A percentile compares a stretch with the other conserved stretches of the same genome.
These are phyloP conservation scores for Coniochaeta prunicola DNA, from an alignment of 2,329 filamentous ascomycete genomes.

Conservation along the genomic window DNA sequence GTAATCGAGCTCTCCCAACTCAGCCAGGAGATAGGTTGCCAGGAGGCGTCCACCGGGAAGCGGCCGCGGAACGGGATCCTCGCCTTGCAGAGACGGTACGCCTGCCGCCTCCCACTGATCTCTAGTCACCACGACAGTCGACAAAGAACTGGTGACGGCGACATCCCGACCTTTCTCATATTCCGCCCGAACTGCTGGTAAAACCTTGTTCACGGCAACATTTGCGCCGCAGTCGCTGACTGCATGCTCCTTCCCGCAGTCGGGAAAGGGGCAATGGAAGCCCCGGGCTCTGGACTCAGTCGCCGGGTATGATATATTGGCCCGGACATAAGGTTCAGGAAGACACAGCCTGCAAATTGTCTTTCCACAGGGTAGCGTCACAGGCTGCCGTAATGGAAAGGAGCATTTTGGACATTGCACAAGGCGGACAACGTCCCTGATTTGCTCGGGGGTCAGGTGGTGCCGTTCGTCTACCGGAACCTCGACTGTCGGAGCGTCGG, in stretches of 20 bases:
- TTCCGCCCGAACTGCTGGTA: slow-evolving; percentile 50
- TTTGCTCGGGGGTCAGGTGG: slow-evolving; percentile 33
- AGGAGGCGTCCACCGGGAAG: slow-evolving; percentile 52
- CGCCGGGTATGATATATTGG: slow-evolving; percentile 71
- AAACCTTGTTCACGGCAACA: slow-evolving; percentile 67
- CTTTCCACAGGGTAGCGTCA: slow-evolving; percentile 76
- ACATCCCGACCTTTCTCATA: slow-evolving; percentile 33
- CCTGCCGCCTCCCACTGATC: slow-evolving; percentile 34
- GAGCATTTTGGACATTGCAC: slow-evolving; percentile 75
- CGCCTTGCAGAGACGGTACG: slow-evolving; percentile 29
- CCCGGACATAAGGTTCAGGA: slow-evolving; percentile 56
- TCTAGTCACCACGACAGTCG: slow-evolving; percentile 27
- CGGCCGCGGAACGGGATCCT: slow-evolving; percentile 24
- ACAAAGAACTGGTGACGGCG: slow-evolving; percentile 25
- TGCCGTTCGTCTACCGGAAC: slow-evolving; percentile 7
- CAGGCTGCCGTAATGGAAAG: slow-evolving; percentile 56
- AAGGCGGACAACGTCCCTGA: slow-evolving; percentile 60
- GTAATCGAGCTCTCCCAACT: slow-evolving; percentile 51
- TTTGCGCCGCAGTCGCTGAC: slow-evolving; percentile 70
- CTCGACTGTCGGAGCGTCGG: slow-evolving; percentile 10
- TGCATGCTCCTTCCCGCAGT: slow-evolving; percentile 66
- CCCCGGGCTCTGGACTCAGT: slow-evolving; percentile 58
- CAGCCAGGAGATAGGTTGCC: slow-evolving; percentile 60
- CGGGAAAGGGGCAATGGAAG: slow-evolving; percentile 64
- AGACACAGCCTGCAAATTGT: slow-evolving; percentile 71